Percentiles rank a stretch among this genome's conserved stretches.
These are phyloP conservation scores for Sonneratia caseolaris DNA, from an alignment of 345 rosid species.

Conservation along the genomic window DNA sequence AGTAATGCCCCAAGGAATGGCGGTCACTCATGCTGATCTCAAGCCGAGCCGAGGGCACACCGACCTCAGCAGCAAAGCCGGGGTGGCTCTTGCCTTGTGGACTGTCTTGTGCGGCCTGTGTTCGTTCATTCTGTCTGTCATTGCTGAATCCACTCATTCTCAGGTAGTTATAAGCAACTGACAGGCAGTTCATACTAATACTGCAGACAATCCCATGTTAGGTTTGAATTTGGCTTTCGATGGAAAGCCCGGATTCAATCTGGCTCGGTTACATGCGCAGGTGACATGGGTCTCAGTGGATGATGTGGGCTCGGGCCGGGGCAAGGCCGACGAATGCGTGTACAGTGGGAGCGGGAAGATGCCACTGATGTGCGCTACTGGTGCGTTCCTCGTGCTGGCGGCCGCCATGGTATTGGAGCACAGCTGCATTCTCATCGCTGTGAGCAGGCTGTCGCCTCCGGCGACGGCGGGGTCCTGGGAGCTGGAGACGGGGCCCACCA, in stretches of 20 bases:
- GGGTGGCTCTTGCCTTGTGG: constrained; percentile 30
- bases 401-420: constrained; percentile 63
- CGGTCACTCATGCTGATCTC: constrained; percentile 81
- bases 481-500: constrained; percentile 27
- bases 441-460: constrained; percentile 50
- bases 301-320: no score
- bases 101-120: constrained; percentile 58
- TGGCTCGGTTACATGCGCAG: no score
- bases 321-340: no score
- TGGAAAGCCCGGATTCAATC: no score
- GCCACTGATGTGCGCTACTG: constrained; percentile 50
- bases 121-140: constrained; percentile 71
- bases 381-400: constrained; percentile 57
- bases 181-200: no score
- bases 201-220: no score
- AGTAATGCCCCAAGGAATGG: constrained; percentile 39
- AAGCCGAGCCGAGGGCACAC: constrained; percentile 39
- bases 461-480: constrained; percentile 35
- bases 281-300: no score
- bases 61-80: constrained; percentile 62
- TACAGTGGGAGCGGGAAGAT: constrained; percentile 52
- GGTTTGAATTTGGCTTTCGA: no score
- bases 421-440: constrained; percentile 51
- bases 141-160: constrained; percentile 83
- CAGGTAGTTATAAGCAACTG: constrained; percentile 28